A percentile compares a stretch with the other conserved stretches of the same genome.
Conservation (phyloP, 1,284 basidiomycete species). For the Ustilago trichophora region DNA sequence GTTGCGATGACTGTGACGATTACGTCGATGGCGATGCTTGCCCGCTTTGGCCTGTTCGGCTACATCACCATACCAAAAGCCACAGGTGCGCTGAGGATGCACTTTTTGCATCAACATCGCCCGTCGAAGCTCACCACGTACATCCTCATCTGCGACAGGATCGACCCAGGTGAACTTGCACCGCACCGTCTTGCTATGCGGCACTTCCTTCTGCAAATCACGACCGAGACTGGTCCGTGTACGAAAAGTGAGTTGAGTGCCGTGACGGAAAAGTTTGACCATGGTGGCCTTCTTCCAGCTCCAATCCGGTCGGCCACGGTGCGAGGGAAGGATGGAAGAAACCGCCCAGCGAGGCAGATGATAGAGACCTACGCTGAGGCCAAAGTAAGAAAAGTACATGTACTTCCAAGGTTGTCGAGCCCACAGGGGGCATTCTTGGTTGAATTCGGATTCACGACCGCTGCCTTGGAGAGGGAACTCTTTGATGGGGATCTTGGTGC, state of each 20-base stretch:
- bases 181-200: constrained; percentile 52
- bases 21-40: background rate
- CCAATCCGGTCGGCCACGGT: constrained; percentile 52
- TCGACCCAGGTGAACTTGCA: constrained; percentile 59
- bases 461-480: constrained; percentile 60
- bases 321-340: constrained; percentile 31
- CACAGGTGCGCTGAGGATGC: constrained; percentile 39
- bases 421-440: constrained; percentile 55
- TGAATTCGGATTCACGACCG: constrained; percentile 55
- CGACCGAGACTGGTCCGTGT: constrained; percentile 53
- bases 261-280: constrained; percentile 54
- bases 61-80: constrained; percentile 58
- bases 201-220: constrained; percentile 48
- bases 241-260: constrained; percentile 55
- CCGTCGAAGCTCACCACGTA: constrained; percentile 54
- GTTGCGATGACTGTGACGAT: background rate
- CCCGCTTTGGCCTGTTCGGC: constrained; percentile 2
- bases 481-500: constrained; percentile 48
- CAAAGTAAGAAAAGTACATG: constrained; percentile 58
- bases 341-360: constrained; percentile 53
- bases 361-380: constrained; percentile 50
- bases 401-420: constrained; percentile 55
- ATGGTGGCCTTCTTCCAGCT: constrained; percentile 58
- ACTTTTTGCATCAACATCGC: constrained; percentile 53
- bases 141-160: constrained; percentile 33